phyloP scores from a whole-genome alignment of 495 filamentous ascomycete species.

The Penicillium argentinense region DNA sequence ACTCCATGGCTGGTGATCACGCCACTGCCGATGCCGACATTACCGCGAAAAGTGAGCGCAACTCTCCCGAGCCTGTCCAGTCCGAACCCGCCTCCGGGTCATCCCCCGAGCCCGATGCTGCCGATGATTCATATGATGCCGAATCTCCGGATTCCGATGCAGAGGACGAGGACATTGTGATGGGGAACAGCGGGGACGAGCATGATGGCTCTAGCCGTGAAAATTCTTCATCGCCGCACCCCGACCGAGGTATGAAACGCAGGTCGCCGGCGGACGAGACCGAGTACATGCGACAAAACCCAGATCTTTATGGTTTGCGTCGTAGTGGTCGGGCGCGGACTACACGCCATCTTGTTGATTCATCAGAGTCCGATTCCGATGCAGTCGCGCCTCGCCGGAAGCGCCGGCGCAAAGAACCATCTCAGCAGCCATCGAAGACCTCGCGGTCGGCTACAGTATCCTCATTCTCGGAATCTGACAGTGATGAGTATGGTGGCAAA shows the following conservation, averaged over 20 bases:
- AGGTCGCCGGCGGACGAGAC: constrained; percentile 75
- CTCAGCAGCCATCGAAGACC: constrained; percentile 45
- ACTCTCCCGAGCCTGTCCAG: constrained; percentile 50
- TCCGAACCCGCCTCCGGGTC: constrained; percentile 45
- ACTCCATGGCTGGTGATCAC: constrained; percentile 38
- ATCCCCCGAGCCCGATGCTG: constrained; percentile 61
- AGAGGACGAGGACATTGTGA: constrained; percentile 78
- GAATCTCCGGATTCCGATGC: constrained; percentile 43
- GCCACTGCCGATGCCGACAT: constrained; percentile 36
- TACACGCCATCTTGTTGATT: constrained; percentile 60
- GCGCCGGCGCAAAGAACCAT: constrained; percentile 40
- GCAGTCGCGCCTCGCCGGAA: constrained; percentile 41
- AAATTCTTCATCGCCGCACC: constrained; percentile 66
- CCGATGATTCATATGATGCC: constrained; percentile 53
- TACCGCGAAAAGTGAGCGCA: constrained; percentile 50
- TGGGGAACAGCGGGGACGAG: constrained; percentile 61
- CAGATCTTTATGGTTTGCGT: constrained; percentile 92
- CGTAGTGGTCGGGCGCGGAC: constrained; percentile 72
- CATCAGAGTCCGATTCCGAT: constrained; percentile 64
- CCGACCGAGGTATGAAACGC: constrained; percentile 67
- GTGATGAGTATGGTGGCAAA: constrained; percentile 73
- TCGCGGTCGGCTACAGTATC: constrained; percentile 45
- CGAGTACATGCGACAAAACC: constrained; percentile 83
- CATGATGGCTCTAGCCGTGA: constrained; percentile 50
- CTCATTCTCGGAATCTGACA: constrained; percentile 45